Conservation (phyloP, 441 rosid species). For the Geranium incanum region DNA sequence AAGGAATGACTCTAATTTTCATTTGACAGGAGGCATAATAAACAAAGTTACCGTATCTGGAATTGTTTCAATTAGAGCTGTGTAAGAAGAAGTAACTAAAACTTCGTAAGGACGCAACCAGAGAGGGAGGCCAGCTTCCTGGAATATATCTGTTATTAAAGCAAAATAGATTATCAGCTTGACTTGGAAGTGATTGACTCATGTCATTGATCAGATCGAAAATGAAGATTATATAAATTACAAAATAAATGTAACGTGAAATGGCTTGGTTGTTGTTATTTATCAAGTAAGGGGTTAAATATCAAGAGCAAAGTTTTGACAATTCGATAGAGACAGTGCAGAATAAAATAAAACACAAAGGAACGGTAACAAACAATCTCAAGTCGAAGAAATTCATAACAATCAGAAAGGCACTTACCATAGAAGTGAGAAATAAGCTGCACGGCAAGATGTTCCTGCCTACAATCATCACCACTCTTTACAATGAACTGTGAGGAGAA, state of each 20-base stretch:
- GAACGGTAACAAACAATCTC: neutral
- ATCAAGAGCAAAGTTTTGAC: neutral
- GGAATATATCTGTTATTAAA: conserved; percentile 71
- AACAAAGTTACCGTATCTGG: conserved; percentile 71
- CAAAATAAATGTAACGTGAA: neutral
- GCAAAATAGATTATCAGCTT: conserved; percentile 17
- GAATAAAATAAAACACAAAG: conserved; percentile 2
- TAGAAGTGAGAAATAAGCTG: conserved; percentile 94
- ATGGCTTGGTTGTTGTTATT: neutral
- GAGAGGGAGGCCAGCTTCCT: conserved; percentile 97
- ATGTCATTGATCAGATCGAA: neutral
- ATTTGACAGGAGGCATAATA: conserved; percentile 15
- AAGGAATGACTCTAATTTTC: conserved; percentile 11
- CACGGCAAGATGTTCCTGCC: conserved; percentile 99
- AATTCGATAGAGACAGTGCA: neutral
- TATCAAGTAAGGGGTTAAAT: neutral
- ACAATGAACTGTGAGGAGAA: conserved; percentile 55
- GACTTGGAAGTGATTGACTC: neutral
- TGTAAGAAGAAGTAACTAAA: conserved; percentile 87
- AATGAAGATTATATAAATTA: neutral
- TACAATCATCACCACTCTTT: conserved; percentile 93
- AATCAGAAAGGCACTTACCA: conserved; percentile 40
- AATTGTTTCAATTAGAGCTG: conserved; percentile 98
- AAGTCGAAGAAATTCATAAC: conserved; percentile 8
- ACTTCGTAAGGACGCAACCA: conserved; percentile 98